A percentile compares a stretch with the other conserved stretches of the same genome.
Conservation (phyloP, 192 early-diverging fungal genomes). For the Irineochytrium annulatum region DNA sequence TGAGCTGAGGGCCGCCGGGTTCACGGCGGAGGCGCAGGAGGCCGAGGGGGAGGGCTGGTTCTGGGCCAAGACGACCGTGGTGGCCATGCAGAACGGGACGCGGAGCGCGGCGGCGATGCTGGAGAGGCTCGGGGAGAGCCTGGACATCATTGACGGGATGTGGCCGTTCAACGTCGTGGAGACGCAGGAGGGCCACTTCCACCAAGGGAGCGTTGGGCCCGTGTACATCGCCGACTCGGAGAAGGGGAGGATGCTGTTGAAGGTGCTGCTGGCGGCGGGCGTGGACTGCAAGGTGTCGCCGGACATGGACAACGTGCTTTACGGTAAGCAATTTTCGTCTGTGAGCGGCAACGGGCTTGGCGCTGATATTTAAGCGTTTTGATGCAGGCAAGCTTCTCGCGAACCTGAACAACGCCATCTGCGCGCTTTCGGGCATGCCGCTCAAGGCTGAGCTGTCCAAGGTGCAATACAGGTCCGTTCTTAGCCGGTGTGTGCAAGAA, state of each 20-base stretch:
- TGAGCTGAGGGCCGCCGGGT: constrained; percentile 17
- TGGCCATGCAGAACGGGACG: constrained; percentile 22
- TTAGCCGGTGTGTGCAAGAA: constrained; percentile 35
- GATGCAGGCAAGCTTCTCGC: constrained; percentile 35
- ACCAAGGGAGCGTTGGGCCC: constrained; percentile 27
- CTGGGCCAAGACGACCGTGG: constrained; percentile 11
- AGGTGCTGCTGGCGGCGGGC: constrained; percentile 20
- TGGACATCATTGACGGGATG: constrained; percentile 35
- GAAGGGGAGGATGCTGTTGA: constrained; percentile 13
- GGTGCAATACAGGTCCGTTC: constrained; percentile 22
- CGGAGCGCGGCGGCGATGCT: not conserved
- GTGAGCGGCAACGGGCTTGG: not conserved
- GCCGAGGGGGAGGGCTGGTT: constrained; percentile 9
- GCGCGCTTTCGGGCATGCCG: constrained; percentile 34
- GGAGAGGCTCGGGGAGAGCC: constrained; percentile 4
- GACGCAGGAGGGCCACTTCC: constrained; percentile 6
- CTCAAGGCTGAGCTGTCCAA: constrained; percentile 30
- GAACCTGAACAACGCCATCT: constrained; percentile 46
- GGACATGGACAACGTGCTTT: constrained; percentile 34
- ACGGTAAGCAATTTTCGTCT: constrained; percentile 17
- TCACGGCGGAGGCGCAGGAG: constrained; percentile 10
- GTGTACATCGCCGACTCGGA: constrained; percentile 28
- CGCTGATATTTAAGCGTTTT: not conserved
- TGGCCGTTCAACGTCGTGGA: constrained; percentile 40
- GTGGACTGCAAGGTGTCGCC: constrained; percentile 12